A percentile compares a stretch with the other conserved stretches of the same genome.
Evolutionary conservation across 108 stramenopile species (phyloP).

Genomic region (Cyclotella distinguenda): DNA sequence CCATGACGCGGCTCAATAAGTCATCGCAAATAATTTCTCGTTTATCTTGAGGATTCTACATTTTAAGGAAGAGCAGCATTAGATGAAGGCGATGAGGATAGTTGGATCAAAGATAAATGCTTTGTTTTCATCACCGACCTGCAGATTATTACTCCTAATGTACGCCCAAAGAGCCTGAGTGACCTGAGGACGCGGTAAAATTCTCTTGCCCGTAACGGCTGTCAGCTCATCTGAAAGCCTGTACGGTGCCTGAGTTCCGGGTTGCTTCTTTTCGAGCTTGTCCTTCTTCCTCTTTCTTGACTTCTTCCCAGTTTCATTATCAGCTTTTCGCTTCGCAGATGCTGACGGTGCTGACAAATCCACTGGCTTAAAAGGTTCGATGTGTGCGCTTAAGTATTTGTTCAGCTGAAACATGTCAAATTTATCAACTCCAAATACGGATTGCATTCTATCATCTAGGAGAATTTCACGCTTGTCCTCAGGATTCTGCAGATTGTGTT

Average conservation of each 20-base stretch:
- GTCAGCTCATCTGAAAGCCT: conserved; percentile 68
- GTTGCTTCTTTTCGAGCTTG: conserved; percentile 46
- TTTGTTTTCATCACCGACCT: conserved; percentile 30
- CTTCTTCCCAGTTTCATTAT: conserved; percentile 6
- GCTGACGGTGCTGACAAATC: conserved; percentile 50
- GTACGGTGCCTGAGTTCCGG: conserved; percentile 74
- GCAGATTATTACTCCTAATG: conserved; percentile 79
- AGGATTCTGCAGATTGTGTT: conserved; percentile 86
- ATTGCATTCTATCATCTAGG: conserved; percentile 55
- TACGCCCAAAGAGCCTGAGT: conserved; percentile 84
- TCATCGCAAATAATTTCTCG: conserved; percentile 84
- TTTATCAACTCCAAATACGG: conserved; percentile 44
- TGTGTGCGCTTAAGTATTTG: conserved; percentile 62
- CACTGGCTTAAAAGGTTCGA: conserved; percentile 77
- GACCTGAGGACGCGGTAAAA: conserved; percentile 81
- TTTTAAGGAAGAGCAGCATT: not conserved
- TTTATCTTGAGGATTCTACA: conserved; percentile 83
- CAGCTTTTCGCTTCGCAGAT: conserved; percentile 51
- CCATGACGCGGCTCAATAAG: conserved; percentile 71
- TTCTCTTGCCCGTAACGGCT: conserved; percentile 60
- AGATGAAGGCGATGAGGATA: not conserved
- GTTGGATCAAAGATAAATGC: conserved; percentile 1
- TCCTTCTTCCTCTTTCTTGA: conserved; percentile 39
- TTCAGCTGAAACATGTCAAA: conserved; percentile 45
- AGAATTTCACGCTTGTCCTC: conserved; percentile 79